A percentile compares a stretch with the other conserved stretches of the same genome.
Evolutionary conservation across 768 basidiomycete genomes (phyloP).

Genomic region (Mycena haematopus): DNA sequence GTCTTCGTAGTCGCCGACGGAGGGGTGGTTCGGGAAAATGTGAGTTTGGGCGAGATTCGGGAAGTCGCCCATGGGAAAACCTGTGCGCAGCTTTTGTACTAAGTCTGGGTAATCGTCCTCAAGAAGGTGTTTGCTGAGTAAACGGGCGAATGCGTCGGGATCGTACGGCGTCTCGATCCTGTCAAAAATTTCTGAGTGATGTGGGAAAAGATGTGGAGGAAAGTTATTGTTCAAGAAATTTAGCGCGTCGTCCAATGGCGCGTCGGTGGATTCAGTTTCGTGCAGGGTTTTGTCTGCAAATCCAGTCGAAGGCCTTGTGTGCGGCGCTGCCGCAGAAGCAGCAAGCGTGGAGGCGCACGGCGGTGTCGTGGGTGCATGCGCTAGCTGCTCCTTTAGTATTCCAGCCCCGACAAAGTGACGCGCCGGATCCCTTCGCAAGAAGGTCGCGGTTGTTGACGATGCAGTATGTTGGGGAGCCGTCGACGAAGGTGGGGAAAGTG

Average conservation of each 20-base stretch:
- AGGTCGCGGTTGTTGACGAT: not conserved
- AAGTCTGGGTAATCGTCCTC: not conserved
- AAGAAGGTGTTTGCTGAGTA: constrained; percentile 1
- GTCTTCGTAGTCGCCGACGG: not conserved
- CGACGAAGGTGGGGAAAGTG: not conserved
- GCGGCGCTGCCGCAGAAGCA: constrained; percentile 8
- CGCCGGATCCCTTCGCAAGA: not conserved
- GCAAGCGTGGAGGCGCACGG: constrained; percentile 11
- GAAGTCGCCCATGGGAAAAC: constrained; percentile 32
- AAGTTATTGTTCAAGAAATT: not conserved
- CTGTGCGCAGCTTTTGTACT: not conserved
- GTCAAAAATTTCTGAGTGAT: not conserved
- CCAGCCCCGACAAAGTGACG: constrained; percentile 18
- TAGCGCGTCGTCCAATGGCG: too few relatives aligned
- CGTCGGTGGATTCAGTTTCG: not conserved
- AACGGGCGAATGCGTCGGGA: not conserved
- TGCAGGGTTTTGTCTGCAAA: not conserved
- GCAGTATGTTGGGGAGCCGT: not conserved
- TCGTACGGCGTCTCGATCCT: constrained; percentile 4
- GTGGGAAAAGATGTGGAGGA: not conserved
- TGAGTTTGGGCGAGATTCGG: constrained; percentile 21
- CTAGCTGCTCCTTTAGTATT: constrained; percentile 9
- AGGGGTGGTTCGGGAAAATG: constrained; percentile 14
- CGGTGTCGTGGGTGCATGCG: constrained; percentile 2
- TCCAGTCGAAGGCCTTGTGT: constrained; percentile 13